Evolutionary conservation across 2,329 filamentous ascomycete genomes (phyloP).

Genomic region (Elsinoe arachidis): DNA sequence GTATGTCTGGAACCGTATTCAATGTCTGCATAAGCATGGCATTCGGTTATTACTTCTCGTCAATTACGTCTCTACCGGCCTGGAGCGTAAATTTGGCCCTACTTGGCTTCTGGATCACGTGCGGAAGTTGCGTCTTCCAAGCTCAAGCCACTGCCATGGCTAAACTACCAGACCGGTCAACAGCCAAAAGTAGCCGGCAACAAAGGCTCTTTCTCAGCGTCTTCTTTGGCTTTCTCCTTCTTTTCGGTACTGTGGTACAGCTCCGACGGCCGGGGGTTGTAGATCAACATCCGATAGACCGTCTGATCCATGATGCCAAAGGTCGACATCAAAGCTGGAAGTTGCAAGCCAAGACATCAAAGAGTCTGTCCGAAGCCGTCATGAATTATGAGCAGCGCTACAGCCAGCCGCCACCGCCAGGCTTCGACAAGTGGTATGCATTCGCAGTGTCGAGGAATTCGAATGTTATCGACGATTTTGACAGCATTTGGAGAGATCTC

Average conservation of each 20-base stretch:
- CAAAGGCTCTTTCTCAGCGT: not conserved
- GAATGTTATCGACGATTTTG: conserved; percentile 50
- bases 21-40: conserved; percentile 30
- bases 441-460: conserved; percentile 46
- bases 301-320: conserved; percentile 44
- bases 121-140: conserved; percentile 28
- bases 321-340: conserved; percentile 42
- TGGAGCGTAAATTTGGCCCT: conserved; percentile 27
- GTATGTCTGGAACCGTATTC: conserved; percentile 33
- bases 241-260: conserved; percentile 32
- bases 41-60: not conserved
- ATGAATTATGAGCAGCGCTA: conserved; percentile 45
- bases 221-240: conserved; percentile 33
- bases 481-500: conserved; percentile 50
- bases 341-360: conserved; percentile 33
- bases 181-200: not conserved
- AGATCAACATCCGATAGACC: conserved; percentile 46
- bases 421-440: conserved; percentile 52
- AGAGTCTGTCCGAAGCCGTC: conserved; percentile 44
- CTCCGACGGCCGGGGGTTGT: conserved; percentile 13
- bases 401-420: conserved; percentile 47
- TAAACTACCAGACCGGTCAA: not conserved
- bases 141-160: not conserved
- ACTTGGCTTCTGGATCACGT: conserved; percentile 26
- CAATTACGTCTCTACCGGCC: conserved; percentile 15